Evolutionary conservation across 2,329 filamentous ascomycete genomes (phyloP).

Genomic region (Aspergillus glaucus): DNA sequence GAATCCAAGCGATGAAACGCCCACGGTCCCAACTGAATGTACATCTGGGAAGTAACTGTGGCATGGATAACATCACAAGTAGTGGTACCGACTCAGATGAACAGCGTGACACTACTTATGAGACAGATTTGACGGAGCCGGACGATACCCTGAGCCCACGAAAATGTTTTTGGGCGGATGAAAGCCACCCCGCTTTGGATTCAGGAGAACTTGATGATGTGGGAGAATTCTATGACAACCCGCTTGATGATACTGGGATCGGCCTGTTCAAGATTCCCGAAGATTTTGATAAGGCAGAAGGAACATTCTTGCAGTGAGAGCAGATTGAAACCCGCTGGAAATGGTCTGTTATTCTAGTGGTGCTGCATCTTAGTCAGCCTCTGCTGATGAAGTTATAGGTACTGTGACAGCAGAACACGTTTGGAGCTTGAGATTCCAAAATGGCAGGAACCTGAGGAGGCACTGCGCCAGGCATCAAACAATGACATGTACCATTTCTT

Average conservation of each 20-base stretch:
- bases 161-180: neutral
- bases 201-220: neutral
- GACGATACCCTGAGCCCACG: neutral
- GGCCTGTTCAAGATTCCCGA: slow-evolving; percentile 9
- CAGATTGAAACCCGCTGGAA: slow-evolving; percentile 9
- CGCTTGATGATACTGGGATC: slow-evolving; percentile 6
- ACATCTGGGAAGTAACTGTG: neutral
- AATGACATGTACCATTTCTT: slow-evolving; percentile 9
- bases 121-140: neutral
- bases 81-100: neutral
- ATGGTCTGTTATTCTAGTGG: slow-evolving; percentile 2
- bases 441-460: slow-evolving; percentile 7
- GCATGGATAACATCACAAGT: neutral
- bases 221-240: slow-evolving; percentile 6
- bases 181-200: neutral
- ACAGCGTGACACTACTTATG: neutral
- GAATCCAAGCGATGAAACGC: neutral
- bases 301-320: slow-evolving; percentile 5
- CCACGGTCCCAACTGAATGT: neutral
- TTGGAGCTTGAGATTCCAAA: slow-evolving; percentile 1
- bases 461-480: slow-evolving; percentile 8
- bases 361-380: neutral
- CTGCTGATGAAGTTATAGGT: slow-evolving; percentile 3
- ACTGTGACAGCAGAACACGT: slow-evolving; percentile 4
- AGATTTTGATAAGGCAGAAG: slow-evolving; percentile 8